Conservation (phyloP, 106 monocot genomes). For the Platanthera guangdongensis region DNA sequence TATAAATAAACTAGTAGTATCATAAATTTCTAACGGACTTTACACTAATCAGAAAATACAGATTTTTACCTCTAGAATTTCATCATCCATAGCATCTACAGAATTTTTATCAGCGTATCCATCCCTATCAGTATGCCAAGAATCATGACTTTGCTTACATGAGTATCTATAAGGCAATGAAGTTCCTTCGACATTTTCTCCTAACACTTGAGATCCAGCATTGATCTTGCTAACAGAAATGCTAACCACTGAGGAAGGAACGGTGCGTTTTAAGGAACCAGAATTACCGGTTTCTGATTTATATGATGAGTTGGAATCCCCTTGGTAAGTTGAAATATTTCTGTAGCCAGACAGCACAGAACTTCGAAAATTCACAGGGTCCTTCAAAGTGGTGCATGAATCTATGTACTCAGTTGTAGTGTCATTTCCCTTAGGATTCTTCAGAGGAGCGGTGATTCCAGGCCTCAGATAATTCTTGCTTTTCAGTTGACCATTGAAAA, state of each 20-base stretch:
- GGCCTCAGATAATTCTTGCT: slow-evolving; percentile 57
- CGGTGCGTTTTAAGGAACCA: slow-evolving; percentile 8
- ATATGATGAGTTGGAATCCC: slow-evolving; percentile 7
- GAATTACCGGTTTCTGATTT: background rate
- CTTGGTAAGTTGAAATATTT: slow-evolving; percentile 4
- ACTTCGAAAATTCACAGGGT: slow-evolving; percentile 5
- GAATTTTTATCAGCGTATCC: slow-evolving; percentile 21
- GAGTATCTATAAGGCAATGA: slow-evolving; percentile 10
- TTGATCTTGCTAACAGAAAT: slow-evolving; percentile 14
- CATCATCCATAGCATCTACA: slow-evolving; percentile 57
- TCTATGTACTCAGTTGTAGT: slow-evolving; percentile 6
- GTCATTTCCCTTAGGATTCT: slow-evolving; percentile 11
- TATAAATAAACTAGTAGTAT: background rate
- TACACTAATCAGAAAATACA: background rate
- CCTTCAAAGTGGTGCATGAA: slow-evolving; percentile 11
- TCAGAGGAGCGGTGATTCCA: slow-evolving; percentile 42
- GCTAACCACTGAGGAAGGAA: slow-evolving; percentile 7
- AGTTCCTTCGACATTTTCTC: slow-evolving; percentile 15
- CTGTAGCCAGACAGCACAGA: slow-evolving; percentile 14
- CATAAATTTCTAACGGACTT: background rate
- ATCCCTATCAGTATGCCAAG: slow-evolving; percentile 2
- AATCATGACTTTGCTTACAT: slow-evolving; percentile 7
- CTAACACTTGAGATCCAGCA: slow-evolving; percentile 9
- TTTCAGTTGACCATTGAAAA: slow-evolving; percentile 33
- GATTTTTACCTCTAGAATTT: slow-evolving; percentile 48